These are phyloP conservation scores for Colletotrichum siamense DNA, from an alignment of 2,329 filamentous ascomycete genomes.

Conservation along the genomic window DNA sequence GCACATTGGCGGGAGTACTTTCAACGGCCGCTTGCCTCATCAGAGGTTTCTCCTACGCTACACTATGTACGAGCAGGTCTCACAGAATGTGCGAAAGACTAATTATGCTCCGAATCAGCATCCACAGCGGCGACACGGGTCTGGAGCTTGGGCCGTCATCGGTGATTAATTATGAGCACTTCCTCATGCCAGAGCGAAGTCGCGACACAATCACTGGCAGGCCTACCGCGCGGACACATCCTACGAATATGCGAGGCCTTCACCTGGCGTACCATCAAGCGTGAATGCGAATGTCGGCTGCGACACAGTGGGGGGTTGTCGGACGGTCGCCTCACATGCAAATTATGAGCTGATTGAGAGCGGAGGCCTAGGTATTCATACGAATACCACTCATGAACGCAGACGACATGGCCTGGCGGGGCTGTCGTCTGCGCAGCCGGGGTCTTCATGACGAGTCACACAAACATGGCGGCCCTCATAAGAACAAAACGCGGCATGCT, in stretches of 20 bases:
- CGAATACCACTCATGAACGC: not conserved
- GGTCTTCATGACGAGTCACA: not conserved
- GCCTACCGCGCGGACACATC: not conserved
- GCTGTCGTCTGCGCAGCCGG: not conserved
- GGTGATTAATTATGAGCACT: not conserved
- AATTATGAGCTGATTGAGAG: not conserved
- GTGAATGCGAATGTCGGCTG: not conserved
- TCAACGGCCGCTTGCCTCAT: slow-evolving; percentile 11
- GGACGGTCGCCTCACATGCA: not conserved
- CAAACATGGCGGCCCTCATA: not conserved
- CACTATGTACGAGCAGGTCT: not conserved
- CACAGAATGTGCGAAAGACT: not conserved
- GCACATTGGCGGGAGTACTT: not conserved
- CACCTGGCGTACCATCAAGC: not conserved
- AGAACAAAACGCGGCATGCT: not conserved
- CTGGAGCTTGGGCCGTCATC: not conserved
- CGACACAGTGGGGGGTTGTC: not conserved
- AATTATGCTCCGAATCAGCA: not conserved
- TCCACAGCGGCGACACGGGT: not conserved
- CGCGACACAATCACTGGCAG: not conserved
- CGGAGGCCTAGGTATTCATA: not conserved
- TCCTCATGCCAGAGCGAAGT: not conserved
- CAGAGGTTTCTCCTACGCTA: not conserved
- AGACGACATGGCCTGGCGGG: not conserved
- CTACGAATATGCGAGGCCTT: not conserved